These are phyloP conservation scores for Pyrenophora seminiperda DNA, from an alignment of 2,329 filamentous ascomycete species.

Conservation along the genomic window DNA sequence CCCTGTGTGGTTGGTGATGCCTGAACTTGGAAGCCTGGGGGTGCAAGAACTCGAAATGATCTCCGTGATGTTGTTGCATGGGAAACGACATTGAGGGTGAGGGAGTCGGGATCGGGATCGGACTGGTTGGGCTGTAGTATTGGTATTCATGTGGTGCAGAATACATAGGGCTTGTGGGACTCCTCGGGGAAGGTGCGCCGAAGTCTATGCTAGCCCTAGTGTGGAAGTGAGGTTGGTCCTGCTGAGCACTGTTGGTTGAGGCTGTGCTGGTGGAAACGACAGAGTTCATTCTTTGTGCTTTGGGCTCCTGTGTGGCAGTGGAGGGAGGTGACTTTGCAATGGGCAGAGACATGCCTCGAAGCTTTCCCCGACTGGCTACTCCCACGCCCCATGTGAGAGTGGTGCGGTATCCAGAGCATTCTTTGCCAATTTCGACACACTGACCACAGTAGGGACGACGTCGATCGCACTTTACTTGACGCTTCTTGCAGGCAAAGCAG, in stretches of 20 bases:
- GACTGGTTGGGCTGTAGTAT: slow-evolving; percentile 45
- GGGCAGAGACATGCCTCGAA: slow-evolving; percentile 81
- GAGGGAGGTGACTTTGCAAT: slow-evolving; percentile 55
- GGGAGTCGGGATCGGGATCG: slow-evolving; percentile 48
- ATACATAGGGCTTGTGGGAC: slow-evolving; percentile 46
- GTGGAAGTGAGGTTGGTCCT: slow-evolving; percentile 34
- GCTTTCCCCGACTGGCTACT: slow-evolving; percentile 92
- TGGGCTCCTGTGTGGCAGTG: slow-evolving; percentile 36
- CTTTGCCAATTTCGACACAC: slow-evolving; percentile 87
- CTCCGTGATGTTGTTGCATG: slow-evolving; percentile 45
- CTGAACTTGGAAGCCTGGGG: slow-evolving; percentile 45
- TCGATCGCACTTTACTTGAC: slow-evolving; percentile 84
- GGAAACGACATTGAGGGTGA: slow-evolving; percentile 47
- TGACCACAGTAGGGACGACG: slow-evolving; percentile 92
- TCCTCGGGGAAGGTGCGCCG: slow-evolving; percentile 41
- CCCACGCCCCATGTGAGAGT: slow-evolving; percentile 96
- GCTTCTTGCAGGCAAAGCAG: slow-evolving; percentile 90
- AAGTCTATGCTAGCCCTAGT: slow-evolving; percentile 43
- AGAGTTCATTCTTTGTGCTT: slow-evolving; percentile 33
- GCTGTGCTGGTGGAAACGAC: slow-evolving; percentile 27
- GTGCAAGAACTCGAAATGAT: slow-evolving; percentile 47
- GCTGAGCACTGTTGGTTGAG: slow-evolving; percentile 27
- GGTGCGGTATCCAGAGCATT: slow-evolving; percentile 96
- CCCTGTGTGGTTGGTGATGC: slow-evolving; percentile 45
- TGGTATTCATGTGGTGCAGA: slow-evolving; percentile 46